Evolutionary conservation across 441 rosid species (phyloP).

Genomic region (Gossypium schwendimanii): DNA sequence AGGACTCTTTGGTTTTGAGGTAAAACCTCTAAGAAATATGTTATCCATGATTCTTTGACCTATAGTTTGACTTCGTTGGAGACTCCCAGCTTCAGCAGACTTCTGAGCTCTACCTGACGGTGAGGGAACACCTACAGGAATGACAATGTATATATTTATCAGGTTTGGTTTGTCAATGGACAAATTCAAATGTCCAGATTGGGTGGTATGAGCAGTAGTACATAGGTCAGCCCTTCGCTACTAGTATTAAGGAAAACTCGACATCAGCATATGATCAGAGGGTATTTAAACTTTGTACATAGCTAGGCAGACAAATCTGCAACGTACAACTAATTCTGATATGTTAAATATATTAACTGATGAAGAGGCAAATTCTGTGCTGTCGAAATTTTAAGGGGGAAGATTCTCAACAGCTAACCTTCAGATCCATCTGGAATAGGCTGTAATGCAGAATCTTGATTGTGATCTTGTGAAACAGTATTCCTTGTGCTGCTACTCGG

Average conservation of each 20-base stretch:
- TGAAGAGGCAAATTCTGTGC: not conserved
- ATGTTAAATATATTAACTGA: not conserved
- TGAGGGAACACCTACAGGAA: constrained; percentile 62
- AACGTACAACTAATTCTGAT: not conserved
- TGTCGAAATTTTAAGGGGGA: constrained; percentile 1
- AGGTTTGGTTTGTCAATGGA: not conserved
- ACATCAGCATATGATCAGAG: not conserved
- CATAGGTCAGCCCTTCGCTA: constrained; percentile 2
- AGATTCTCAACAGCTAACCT: constrained; percentile 36
- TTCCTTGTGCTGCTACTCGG: constrained; percentile 23
- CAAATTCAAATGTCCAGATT: not conserved
- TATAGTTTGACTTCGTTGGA: constrained; percentile 73
- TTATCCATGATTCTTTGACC: constrained; percentile 93
- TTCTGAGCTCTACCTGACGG: constrained; percentile 76
- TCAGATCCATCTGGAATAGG: constrained; percentile 52
- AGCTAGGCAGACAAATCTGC: not conserved
- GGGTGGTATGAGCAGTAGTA: not conserved
- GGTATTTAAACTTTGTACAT: not conserved
- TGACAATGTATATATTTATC: not conserved
- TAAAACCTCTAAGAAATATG: constrained; percentile 69
- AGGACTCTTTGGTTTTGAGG: constrained; percentile 64
- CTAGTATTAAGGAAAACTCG: not conserved
- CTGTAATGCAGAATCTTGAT: constrained; percentile 10
- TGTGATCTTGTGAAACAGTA: constrained; percentile 9
- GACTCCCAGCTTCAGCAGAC: constrained; percentile 44